Evolutionary conservation across 495 filamentous ascomycete genomes (phyloP), one percentile per base, ranked within the genome.

Genomic region (Hyphodiscus hymeniophilus): DNA sequence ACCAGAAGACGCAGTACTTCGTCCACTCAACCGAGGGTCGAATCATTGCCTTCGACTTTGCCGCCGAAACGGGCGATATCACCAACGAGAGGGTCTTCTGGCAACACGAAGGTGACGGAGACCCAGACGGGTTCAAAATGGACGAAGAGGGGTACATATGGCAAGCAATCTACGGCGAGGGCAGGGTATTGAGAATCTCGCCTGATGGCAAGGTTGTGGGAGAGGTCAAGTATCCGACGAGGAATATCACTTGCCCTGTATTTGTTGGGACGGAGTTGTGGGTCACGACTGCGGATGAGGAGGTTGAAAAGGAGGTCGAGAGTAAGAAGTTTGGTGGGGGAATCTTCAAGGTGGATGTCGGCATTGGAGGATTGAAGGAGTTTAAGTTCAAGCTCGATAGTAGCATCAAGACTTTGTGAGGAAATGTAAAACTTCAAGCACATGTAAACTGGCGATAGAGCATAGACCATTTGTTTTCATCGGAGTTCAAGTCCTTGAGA

Each of bases 1-100:
- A 87, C 56, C 68, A 78, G 54, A 83, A 79, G 60, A 90, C 74
- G 35, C 84, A 90, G 76, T 94, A 87, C 69, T 84, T 89, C 63
- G 87, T 81, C 34, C 80, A 95, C 69, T 82, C 86, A 16, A 81
- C 82, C 30, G 79, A 74, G n/a, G 73, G 72, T 32, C 74, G 73
- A 46, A 85, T 95, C 54, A 79, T 72, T 45, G 80, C 81, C 22
- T 92, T 81, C 64, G 83, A 89, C 63, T 95, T 82, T 63, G 72
- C 84, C 60, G 63, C 70, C 3, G 60, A 58, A 4, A 78, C 72
- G 3, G 87, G 87, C 7, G 63, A 63, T 35, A 72, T 87, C 35
- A 75, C 74, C 38, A 85, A 87, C 60, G 72, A 79, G 40, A 74
- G 84, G 47, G 69, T 81, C 18, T 85, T 85, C 60, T 89, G 80